Percentiles rank a stretch among this genome's conserved stretches.
Evolutionary conservation across 2,329 filamentous ascomycete genomes (phyloP).

Genomic region (Monosporascus cannonballus): DNA sequence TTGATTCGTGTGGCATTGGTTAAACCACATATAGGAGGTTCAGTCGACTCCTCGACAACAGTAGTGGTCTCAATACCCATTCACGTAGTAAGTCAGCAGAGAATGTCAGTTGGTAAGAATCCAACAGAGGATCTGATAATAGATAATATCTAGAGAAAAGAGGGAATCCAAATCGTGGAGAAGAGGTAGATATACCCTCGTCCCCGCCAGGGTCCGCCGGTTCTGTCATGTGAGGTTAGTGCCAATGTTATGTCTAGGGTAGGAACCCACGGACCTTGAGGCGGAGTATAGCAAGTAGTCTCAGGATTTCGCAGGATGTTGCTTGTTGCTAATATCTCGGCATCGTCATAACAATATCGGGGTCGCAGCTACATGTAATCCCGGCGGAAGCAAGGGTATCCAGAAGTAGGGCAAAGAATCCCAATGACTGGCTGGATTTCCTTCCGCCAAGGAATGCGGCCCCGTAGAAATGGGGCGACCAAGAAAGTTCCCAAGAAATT

Average conservation of each 20-base stretch:
- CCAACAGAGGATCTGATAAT: conserved; percentile 5
- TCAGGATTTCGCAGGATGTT: background rate
- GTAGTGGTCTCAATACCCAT: conserved; percentile 27
- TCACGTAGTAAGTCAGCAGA: conserved; percentile 18
- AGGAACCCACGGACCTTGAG: background rate
- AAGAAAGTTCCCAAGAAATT: background rate
- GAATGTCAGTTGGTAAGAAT: background rate
- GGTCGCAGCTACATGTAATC: background rate
- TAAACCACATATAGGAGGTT: conserved; percentile 28
- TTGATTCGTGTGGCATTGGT: conserved; percentile 15
- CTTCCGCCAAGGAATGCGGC: background rate
- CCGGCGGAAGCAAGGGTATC: background rate
- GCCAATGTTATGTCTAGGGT: conserved; percentile 3
- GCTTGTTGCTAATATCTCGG: background rate
- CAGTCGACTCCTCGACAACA: conserved; percentile 28
- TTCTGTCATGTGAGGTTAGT: conserved; percentile 2
- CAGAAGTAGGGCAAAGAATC: background rate
- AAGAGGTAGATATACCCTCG: conserved; percentile 1
- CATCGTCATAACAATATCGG: background rate
- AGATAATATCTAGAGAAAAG: background rate
- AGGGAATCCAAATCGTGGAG: background rate
- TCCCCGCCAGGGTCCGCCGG: background rate
- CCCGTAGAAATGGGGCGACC: background rate
- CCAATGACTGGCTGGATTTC: background rate
- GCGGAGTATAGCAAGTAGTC: background rate